Conservation (phyloP, 345 rosid genomes). For the Sapria himalayana region DNA sequence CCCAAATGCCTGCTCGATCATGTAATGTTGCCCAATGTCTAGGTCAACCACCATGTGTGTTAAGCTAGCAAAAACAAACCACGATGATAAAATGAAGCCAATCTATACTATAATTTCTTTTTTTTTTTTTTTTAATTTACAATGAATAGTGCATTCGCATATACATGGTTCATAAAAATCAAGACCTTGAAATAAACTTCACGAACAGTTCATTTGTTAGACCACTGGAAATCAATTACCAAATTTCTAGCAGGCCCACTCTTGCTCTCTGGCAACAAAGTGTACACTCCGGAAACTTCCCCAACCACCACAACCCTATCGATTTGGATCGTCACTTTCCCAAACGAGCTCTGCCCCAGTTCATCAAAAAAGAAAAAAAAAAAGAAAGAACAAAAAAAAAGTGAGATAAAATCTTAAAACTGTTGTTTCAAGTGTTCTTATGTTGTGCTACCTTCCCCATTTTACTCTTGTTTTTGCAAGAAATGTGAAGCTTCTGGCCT, state of each 20-base stretch:
- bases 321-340: conserved; percentile 93
- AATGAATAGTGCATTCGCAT: no score
- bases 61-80: no score
- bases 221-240: conserved; percentile 97
- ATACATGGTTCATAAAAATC: no score
- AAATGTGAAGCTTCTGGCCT: conserved; percentile 91
- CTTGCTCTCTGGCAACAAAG: conserved; percentile 78
- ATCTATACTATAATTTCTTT: no score
- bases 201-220: no score
- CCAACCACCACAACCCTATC: conserved; percentile 96
- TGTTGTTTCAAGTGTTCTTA: not conserved
- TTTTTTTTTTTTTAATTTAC: no score
- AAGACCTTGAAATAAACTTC: no score
- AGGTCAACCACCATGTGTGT: no score
- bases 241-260: conserved; percentile 73
- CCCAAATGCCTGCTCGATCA: conserved; percentile 80
- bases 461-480: conserved; percentile 97
- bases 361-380: not conserved
- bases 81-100: no score
- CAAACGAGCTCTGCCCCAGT: conserved; percentile 63
- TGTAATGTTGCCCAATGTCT: conserved; percentile 22
- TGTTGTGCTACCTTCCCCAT: conserved; percentile 71
- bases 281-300: conserved; percentile 83
- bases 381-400: not conserved
- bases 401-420: not conserved